Evolutionary conservation across 164 flowering plant genomes (phyloP).

Genomic region (Saururus chinensis): DNA sequence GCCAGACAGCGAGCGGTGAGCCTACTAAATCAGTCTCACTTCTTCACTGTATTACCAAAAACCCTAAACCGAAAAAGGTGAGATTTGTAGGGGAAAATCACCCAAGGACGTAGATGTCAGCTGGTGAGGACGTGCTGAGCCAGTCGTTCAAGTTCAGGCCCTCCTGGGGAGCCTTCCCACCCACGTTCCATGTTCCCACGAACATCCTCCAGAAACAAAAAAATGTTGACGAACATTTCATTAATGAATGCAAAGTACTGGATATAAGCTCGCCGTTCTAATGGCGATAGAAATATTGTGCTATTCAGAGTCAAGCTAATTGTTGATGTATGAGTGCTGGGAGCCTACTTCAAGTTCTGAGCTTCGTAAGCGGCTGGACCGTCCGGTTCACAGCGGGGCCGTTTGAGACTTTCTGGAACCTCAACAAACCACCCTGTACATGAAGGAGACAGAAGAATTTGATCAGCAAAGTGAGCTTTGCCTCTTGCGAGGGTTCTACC

Average conservation of each 20-base stretch:
- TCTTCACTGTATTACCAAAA: too few relatives aligned
- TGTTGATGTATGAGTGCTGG: too few relatives aligned
- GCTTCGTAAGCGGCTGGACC: conserved; percentile 13
- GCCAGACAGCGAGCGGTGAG: not conserved
- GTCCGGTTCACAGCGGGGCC: conserved; percentile 18
- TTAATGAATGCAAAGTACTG: not conserved
- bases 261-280: too few relatives aligned
- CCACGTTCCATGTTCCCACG: conserved; percentile 94
- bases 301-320: too few relatives aligned
- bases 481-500: not conserved
- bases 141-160: conserved; percentile 51
- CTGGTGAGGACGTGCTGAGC: conserved; percentile 41
- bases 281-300: too few relatives aligned
- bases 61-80: not conserved
- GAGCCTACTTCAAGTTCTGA: conserved; percentile 28
- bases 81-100: conserved; percentile 6
- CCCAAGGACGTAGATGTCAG: conserved; percentile 86
- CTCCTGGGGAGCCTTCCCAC: conserved; percentile 63
- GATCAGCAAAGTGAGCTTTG: too few relatives aligned
- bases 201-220: conserved; percentile 43
- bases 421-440: conserved; percentile 20
- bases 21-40: not conserved
- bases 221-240: not conserved
- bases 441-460: not conserved
- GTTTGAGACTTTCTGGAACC: conserved; percentile 16